Percentiles rank a stretch among this genome's conserved stretches.
phyloP scores from a whole-genome alignment of 768 basidiomycete species.

The Calvatia gigantea region DNA sequence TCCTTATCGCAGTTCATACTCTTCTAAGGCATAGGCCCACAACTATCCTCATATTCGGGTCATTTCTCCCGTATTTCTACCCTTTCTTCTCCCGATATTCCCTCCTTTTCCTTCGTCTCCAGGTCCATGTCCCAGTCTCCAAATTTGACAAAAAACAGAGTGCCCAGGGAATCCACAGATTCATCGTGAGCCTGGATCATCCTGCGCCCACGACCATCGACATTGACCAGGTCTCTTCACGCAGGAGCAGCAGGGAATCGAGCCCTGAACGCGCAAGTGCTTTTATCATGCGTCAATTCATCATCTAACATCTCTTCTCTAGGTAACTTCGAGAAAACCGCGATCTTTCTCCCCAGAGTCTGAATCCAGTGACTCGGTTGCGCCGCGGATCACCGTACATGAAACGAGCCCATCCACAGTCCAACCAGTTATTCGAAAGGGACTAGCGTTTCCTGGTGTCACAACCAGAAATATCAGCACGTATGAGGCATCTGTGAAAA shows the following conservation, averaged over 20 bases:
- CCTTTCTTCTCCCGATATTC: background rate
- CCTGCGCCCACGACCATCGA: background rate
- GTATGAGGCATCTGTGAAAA: constrained; percentile 34
- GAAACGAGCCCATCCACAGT: constrained; percentile 46
- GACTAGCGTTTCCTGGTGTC: constrained; percentile 45
- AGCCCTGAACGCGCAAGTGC: constrained; percentile 45
- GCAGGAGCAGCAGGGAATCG: constrained; percentile 57
- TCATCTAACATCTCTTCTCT: constrained; percentile 5
- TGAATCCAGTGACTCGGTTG: constrained; percentile 31
- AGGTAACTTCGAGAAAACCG: constrained; percentile 35
- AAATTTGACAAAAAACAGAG: background rate
- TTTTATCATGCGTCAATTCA: background rate
- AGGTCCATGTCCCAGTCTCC: constrained; percentile 11
- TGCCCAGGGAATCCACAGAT: constrained; percentile 16
- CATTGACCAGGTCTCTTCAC: background rate
- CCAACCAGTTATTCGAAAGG: constrained; percentile 54
- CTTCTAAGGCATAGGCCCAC: constrained; percentile 5
- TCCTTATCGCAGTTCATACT: constrained; percentile 7
- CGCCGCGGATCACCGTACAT: constrained; percentile 36
- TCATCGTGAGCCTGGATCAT: constrained; percentile 28
- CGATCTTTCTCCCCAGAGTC: constrained; percentile 49
- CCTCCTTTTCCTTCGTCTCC: background rate
- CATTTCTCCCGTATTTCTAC: background rate
- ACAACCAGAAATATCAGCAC: constrained; percentile 30
- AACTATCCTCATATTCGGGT: background rate